Percentiles rank a stretch among this genome's conserved stretches.
These are phyloP conservation scores for Penicillium sp. DNA, from an alignment of 2,329 filamentous ascomycete species.

Conservation along the genomic window DNA sequence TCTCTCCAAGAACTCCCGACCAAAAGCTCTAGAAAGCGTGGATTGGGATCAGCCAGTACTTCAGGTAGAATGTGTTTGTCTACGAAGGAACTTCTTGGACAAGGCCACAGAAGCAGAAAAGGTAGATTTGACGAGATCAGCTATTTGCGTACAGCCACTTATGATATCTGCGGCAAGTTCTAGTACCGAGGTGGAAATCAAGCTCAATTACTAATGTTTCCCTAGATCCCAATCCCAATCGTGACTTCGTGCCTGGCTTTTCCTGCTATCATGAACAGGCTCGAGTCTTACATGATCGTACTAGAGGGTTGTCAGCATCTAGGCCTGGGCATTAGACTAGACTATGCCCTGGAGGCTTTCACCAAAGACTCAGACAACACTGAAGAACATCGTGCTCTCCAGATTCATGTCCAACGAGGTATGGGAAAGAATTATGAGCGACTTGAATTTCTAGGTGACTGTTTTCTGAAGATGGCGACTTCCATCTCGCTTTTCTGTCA, in stretches of 20 bases:
- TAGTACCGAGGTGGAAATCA: too few relatives aligned
- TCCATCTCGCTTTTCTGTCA: slow-evolving; percentile 81
- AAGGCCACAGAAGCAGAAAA: slow-evolving; percentile 55
- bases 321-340: slow-evolving; percentile 62
- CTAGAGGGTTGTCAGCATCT: slow-evolving; percentile 70
- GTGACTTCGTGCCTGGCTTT: slow-evolving; percentile 73
- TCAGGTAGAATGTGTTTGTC: slow-evolving; percentile 68
- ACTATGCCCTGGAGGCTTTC: slow-evolving; percentile 79
- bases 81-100: slow-evolving; percentile 82
- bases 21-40: slow-evolving; percentile 51
- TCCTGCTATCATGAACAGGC: slow-evolving; percentile 78
- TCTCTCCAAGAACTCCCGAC: slow-evolving; percentile 63
- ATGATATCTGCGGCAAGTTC: slow-evolving; percentile 69
- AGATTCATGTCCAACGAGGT: slow-evolving; percentile 73
- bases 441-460: slow-evolving; percentile 89
- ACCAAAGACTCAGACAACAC: slow-evolving; percentile 91
- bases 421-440: slow-evolving; percentile 97
- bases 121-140: slow-evolving; percentile 55
- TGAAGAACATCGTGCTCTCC: slow-evolving; percentile 66
- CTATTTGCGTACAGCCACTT: slow-evolving; percentile 74
- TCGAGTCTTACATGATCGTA: slow-evolving; percentile 79
- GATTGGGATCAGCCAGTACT: slow-evolving; percentile 76
- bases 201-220: not conserved
- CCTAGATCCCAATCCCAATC: slow-evolving; percentile 65
- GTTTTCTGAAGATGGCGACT: slow-evolving; percentile 93